Conservation (phyloP, 306 rosid genomes). For the Erythrophleum fordii region DNA sequence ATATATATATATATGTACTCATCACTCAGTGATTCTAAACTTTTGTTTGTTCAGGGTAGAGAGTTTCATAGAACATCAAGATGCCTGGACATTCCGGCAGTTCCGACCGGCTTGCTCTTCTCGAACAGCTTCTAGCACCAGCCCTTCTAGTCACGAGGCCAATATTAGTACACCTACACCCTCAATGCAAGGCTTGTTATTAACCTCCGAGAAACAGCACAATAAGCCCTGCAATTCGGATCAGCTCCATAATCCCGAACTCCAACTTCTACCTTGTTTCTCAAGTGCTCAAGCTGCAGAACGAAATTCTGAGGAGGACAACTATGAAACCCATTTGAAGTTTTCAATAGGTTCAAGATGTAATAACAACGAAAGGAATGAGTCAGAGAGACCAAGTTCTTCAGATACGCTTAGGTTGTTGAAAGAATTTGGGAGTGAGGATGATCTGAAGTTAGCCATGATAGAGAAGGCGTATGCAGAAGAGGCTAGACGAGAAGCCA, state of each 20-base stretch:
- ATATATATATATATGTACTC: no score
- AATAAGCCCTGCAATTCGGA: no score
- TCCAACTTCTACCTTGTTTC: conserved; percentile 68
- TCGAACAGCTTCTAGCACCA: conserved; percentile 77
- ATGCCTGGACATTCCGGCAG: conserved; percentile 67
- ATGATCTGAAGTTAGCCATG: no score
- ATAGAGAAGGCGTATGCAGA: no score
- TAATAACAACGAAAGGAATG: no score
- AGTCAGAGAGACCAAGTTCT: no score
- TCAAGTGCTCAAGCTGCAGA: conserved; percentile 37
- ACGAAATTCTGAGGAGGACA: conserved; percentile 46
- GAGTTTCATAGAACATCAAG: conserved; percentile 97
- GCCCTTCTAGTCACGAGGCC: conserved; percentile 76
- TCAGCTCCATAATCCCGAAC: conserved; percentile 57
- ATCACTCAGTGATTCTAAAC: no score
- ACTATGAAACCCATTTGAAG: conserved; percentile 59
- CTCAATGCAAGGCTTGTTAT: conserved; percentile 45
- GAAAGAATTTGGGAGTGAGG: conserved; percentile 53
- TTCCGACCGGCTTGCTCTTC: conserved; percentile 71
- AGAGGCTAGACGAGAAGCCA: no score
- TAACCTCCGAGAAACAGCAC: no score
- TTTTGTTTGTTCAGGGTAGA: conserved; percentile 60
- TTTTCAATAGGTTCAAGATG: conserved; percentile 70
- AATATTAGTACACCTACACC: conserved; percentile 51
- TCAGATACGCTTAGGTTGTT: no score